A percentile compares a stretch with the other conserved stretches of the same genome.
Evolutionary conservation across 305 asterid species (phyloP).

Genomic region (Rubia peregrina): DNA sequence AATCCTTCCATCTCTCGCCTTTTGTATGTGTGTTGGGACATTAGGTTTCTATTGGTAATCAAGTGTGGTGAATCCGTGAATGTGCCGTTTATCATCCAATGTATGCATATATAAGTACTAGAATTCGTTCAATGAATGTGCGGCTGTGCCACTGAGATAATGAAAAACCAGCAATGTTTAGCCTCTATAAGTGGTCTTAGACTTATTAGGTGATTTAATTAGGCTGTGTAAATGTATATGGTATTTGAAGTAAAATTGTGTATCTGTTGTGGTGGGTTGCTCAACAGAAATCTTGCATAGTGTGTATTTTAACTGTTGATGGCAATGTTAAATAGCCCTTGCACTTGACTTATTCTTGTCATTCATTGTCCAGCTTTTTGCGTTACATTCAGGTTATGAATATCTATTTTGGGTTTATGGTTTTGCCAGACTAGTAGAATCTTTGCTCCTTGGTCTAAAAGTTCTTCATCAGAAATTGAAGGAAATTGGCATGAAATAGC

Average conservation of each 20-base stretch:
- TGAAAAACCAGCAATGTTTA: neutral
- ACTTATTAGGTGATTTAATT: neutral
- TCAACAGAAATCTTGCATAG: neutral
- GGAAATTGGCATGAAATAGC: constrained; percentile 96
- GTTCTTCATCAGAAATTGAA: constrained; percentile 30
- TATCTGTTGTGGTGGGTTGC: neutral
- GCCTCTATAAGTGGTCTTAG: neutral
- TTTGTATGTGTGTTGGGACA: neutral
- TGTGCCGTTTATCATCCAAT: neutral
- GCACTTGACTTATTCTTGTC: neutral
- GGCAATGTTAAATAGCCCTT: constrained; percentile 6
- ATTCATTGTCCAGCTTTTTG: neutral
- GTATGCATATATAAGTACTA: neutral
- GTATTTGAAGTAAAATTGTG: neutral
- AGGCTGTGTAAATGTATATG: neutral
- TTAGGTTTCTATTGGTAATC: neutral
- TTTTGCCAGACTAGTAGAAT: constrained; percentile 74
- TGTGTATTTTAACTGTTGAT: neutral
- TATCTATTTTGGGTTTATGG: constrained; percentile 12
- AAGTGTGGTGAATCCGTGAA: neutral
- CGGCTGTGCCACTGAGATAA: neutral
- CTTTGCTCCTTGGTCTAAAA: constrained; percentile 63
- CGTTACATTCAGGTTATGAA: constrained; percentile 12
- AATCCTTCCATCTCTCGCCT: neutral
- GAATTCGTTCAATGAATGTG: neutral